A percentile compares a stretch with the other conserved stretches of the same genome.
phyloP scores from a whole-genome alignment of 805 yeast species.

The Candida vartiovaarae region DNA sequence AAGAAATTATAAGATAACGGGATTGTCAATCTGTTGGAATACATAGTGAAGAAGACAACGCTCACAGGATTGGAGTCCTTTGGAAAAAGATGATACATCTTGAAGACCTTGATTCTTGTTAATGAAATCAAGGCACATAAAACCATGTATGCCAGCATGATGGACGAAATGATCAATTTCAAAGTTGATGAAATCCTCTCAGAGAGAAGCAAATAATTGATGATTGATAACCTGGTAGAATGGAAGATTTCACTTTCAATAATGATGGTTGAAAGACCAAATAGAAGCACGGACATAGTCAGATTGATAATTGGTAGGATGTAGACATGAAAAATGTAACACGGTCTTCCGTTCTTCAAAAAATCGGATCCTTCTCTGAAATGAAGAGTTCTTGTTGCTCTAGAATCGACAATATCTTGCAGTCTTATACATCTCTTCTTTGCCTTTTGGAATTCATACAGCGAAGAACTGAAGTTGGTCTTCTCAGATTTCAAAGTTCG shows the following conservation, averaged over 20 bases:
- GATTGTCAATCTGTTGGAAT: conserved; percentile 73
- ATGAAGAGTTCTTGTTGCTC: conserved; percentile 22
- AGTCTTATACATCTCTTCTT: conserved; percentile 41
- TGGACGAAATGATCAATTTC: conserved; percentile 32
- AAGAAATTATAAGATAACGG: conserved; percentile 77
- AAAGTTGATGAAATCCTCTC: conserved; percentile 23
- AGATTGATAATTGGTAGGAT: conserved; percentile 41
- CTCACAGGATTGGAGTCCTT: conserved; percentile 68
- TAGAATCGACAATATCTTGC: conserved; percentile 52
- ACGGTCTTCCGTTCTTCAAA: conserved; percentile 34
- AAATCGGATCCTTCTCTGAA: conserved; percentile 24
- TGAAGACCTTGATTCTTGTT: conserved; percentile 62
- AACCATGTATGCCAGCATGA: conserved; percentile 59
- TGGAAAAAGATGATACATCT: conserved; percentile 68
- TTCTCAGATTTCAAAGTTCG: conserved; percentile 44
- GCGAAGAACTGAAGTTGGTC: conserved; percentile 45
- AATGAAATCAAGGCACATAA: conserved; percentile 58
- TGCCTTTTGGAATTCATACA: conserved; percentile 48
- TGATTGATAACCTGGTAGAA: conserved; percentile 56
- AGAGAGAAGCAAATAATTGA: conserved; percentile 40
- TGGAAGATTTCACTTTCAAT: conserved; percentile 73
- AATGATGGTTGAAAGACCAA: conserved; percentile 41
- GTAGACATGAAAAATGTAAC: conserved; percentile 34
- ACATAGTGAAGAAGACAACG: conserved; percentile 69
- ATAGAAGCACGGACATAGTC: conserved; percentile 35